A percentile compares a stretch with the other conserved stretches of the same genome.
Evolutionary conservation across 352 stramenopile genomes (phyloP).

Genomic region (Phytophthora chlamydospora): DNA sequence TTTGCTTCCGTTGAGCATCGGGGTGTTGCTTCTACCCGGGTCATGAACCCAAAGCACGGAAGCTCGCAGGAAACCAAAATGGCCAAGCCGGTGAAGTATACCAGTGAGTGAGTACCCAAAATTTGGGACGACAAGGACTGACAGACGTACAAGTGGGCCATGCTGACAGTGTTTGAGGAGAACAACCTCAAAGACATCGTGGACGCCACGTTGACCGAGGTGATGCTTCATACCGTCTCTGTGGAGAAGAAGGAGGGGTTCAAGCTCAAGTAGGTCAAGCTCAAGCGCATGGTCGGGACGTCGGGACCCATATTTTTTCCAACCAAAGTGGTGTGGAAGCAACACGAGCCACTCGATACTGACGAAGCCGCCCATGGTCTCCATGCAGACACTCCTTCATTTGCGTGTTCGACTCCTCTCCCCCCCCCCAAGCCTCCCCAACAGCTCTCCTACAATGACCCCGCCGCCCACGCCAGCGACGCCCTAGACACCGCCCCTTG

Average conservation of each 20-base stretch:
- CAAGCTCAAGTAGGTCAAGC: not conserved
- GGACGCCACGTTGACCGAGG: not conserved
- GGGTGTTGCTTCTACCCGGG: not conserved
- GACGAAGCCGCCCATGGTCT: too few relatives aligned
- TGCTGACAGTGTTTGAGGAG: constrained; percentile 10
- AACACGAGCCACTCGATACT: too few relatives aligned
- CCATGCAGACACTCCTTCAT: too few relatives aligned
- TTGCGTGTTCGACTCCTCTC: too few relatives aligned
- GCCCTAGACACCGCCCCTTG: too few relatives aligned
- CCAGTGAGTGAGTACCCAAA: constrained; percentile 1
- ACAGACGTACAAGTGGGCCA: constrained; percentile 17
- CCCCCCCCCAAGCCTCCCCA: too few relatives aligned
- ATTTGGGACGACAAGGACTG: constrained; percentile 19
- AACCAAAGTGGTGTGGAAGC: too few relatives aligned
- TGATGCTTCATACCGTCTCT: not conserved
- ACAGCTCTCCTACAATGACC: too few relatives aligned
- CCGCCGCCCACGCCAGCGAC: too few relatives aligned
- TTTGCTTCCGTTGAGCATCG: too few relatives aligned
- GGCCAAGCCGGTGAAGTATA: constrained; percentile 10
- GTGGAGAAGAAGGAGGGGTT: constrained; percentile 1
- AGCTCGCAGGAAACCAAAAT: not conserved
- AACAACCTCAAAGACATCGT: constrained; percentile 2
- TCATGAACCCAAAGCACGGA: constrained; percentile 6
- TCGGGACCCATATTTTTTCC: not conserved
- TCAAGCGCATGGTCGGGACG: constrained; percentile 6